These are phyloP conservation scores for Podosphaera aphanis DNA, from an alignment of 2,329 filamentous ascomycete species.

Conservation along the genomic window DNA sequence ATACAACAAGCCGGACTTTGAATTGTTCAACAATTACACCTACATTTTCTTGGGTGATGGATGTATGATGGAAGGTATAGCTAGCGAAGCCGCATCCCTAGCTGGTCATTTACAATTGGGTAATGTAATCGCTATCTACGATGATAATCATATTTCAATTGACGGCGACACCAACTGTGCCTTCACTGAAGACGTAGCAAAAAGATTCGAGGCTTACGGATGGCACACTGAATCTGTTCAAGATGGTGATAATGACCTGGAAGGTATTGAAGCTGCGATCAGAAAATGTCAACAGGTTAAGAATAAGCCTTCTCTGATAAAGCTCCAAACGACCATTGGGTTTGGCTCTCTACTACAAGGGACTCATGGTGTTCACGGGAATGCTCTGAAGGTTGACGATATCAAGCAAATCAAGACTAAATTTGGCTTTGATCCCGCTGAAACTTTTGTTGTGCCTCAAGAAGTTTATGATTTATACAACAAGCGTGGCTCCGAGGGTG, in stretches of 20 bases:
- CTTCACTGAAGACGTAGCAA: constrained; percentile 89
- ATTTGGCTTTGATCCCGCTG: constrained; percentile 87
- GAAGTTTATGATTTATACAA: constrained; percentile 79
- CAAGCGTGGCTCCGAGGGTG: constrained; percentile 67
- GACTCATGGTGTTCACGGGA: constrained; percentile 87
- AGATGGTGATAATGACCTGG: constrained; percentile 74
- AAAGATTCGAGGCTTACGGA: constrained; percentile 91
- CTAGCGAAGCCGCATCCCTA: constrained; percentile 71
- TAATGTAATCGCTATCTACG: constrained; percentile 90
- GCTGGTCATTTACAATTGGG: constrained; percentile 94
- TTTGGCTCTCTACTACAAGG: constrained; percentile 85
- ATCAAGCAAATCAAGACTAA: constrained; percentile 80
- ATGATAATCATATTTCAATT: constrained; percentile 93
- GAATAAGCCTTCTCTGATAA: constrained; percentile 93
- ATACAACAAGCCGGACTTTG: constrained; percentile 93
- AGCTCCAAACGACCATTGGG: constrained; percentile 91
- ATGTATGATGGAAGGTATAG: constrained; percentile 95
- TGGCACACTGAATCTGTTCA: constrained; percentile 76
- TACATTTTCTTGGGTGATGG: constrained; percentile 94
- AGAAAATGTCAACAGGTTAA: constrained; percentile 65
- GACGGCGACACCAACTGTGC: constrained; percentile 90
- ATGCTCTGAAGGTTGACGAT: constrained; percentile 85
- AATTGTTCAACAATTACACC: constrained; percentile 88
- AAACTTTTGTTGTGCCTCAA: constrained; percentile 83
- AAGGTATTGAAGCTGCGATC: constrained; percentile 71